Evolutionary conservation across 768 basidiomycete genomes (phyloP), one percentile per base, ranked within the genome.

Genomic region (Gloeophyllum trabeum): DNA sequence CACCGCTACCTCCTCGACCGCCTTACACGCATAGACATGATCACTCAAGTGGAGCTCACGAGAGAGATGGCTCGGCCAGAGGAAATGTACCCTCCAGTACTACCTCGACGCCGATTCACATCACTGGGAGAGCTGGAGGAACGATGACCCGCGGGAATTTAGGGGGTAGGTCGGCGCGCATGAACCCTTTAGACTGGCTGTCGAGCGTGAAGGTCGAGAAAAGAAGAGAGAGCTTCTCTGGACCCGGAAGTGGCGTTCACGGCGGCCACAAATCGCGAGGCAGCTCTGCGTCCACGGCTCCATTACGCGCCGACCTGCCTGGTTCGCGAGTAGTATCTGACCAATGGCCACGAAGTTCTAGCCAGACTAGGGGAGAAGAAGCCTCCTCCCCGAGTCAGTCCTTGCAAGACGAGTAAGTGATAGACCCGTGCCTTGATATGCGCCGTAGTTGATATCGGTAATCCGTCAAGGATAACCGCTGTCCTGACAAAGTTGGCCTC

Each of bases 331-430:
- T 26, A 24, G 20, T 12, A 37, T 45, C 4, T 12, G 38, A 26
- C 48, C 12, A 46, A 42, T 37, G 41, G 47, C 61, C 65, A 51
- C 61, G 70, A 52, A 76, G 77, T 56, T 67, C 67, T 16, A 75
- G 74, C 55, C 53, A 64, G 45, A 56, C 59, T 47, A 48, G 67
- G 44, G 45, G n/a, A n/a, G n/a, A n/a, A n/a, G n/a, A n/a, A n/a
- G n/a, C n/a, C n/a, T n/a, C n/a, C n/a, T n/a, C n/a, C n/a, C n/a
- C n/a, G 49, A 54, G 4, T 76, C 76, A 47, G 69, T n/a, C 70
- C 22, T 59, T 88, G 42, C 79, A 84, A 45, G 83, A 87, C 43
- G 86, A 89, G 86, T 85, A 45, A 44, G 79, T n/a, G n/a, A n/a
- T n/a, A n/a, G n/a, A n/a, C n/a, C n/a, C n/a, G n/a, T n/a, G n/a